Evolutionary conservation across 495 filamentous ascomycete genomes (phyloP), one percentile per base, ranked within the genome.

Genomic region (Talaromyces proteolyticus): DNA sequence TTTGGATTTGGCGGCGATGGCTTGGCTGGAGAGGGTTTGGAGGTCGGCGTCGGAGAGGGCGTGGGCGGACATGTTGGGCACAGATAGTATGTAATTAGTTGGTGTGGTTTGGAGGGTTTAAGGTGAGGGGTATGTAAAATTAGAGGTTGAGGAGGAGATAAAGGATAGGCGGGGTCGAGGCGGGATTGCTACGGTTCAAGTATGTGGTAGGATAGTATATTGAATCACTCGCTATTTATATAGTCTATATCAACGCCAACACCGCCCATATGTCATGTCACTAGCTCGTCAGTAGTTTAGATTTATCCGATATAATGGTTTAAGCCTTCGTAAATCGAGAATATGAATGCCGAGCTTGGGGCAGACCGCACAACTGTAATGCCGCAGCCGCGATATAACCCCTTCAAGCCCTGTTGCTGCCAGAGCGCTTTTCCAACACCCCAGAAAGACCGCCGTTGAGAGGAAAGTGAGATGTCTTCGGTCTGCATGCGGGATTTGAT

Each of bases 401-500:
- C 90, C 56, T 78, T 84, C 19, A 96, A 44, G 1, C 93, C 94
- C 51, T 91, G 84, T 54, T 88, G 77, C 49, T 72, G 75, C 87
- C 90, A 97, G 36, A 99, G 59, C 16, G 79, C 74, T 46, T 64
- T 79, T 0, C 80, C 80, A 42, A 88, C 88, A 11, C 67, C 66
- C 68, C 73, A 79, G 61, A 99, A 99, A 0, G 78, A 76, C 29
- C 75, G 72, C 29, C 63, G 61, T 52, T 49, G 49, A 4, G 63
- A 50, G 0, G 60, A 39, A n/a, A 40, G 63, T 1, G 58, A 61
- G 44, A 92, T 74, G 12, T 89, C 85, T 42, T 86, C 80, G 0
- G 94, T 97, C 65, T 99, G 93, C 84, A 99, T 94, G 6, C 92
- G 80, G 8, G 85, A 91, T 65, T 98, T 98, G 70, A 98, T 85